A percentile compares a stretch with the other conserved stretches of the same genome.
These are phyloP conservation scores for Saprolegnia parasitica DNA, from an alignment of 352 stramenopile species.

Conservation along the genomic window DNA sequence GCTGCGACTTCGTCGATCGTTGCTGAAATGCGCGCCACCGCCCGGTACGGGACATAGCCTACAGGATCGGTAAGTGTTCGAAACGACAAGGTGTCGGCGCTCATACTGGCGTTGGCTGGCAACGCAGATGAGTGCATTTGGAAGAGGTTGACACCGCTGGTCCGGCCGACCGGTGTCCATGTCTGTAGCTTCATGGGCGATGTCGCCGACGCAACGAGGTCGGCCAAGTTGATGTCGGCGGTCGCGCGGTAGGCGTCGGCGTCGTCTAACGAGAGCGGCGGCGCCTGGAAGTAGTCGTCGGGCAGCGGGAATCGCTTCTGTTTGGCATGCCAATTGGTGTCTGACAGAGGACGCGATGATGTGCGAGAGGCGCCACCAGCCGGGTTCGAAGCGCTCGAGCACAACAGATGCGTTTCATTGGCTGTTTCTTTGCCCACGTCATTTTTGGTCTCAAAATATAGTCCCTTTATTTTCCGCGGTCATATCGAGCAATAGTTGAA, in stretches of 20 bases:
- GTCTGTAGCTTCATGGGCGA: neutral
- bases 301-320: slow-evolving; percentile 18
- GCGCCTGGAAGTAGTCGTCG: neutral
- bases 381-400: neutral
- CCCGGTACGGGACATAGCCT: neutral
- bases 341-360: neutral
- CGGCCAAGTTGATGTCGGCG: neutral
- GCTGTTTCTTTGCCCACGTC: neutral
- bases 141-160: slow-evolving; percentile 10
- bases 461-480: too few species aligned
- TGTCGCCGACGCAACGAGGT: slow-evolving; percentile 4
- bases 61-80: neutral
- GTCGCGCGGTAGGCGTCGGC: neutral
- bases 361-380: neutral
- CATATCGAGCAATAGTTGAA: too few species aligned
- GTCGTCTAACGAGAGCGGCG: neutral
- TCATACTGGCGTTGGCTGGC: neutral
- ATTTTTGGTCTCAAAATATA: neutral
- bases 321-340: neutral
- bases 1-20: neutral
- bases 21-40: neutral
- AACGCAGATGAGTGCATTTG: slow-evolving; percentile 5
- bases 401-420: neutral
- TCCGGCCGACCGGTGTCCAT: neutral
- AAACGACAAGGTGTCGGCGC: neutral